These are phyloP conservation scores for Tricholoma bakamatsutake DNA, from an alignment of 768 basidiomycete genomes.

Conservation along the genomic window DNA sequence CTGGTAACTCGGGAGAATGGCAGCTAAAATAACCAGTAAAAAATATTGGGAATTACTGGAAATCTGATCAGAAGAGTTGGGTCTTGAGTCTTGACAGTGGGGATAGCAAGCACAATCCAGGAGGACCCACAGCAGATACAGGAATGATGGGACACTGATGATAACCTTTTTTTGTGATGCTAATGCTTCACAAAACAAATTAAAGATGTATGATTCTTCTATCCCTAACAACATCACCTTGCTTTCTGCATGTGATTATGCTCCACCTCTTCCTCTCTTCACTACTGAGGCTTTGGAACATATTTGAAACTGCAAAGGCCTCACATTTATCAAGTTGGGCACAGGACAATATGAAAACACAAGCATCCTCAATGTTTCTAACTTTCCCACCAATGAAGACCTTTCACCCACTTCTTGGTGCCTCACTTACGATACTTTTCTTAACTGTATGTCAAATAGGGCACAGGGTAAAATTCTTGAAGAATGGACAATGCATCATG, in stretches of 20 bases:
- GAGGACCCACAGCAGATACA: no score
- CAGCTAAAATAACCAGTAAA: no score
- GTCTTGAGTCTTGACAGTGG: no score
- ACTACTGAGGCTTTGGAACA: background rate
- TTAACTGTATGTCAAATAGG: background rate
- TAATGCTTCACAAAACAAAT: background rate
- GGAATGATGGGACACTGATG: no score
- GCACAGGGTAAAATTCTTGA: background rate
- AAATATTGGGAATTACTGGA: no score
- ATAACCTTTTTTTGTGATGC: background rate
- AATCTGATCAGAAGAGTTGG: no score
- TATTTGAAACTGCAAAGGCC: background rate
- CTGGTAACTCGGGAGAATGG: no score
- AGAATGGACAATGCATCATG: background rate
- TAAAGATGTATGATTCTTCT: background rate
- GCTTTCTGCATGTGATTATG: background rate
- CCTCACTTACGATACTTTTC: background rate
- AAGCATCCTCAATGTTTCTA: background rate
- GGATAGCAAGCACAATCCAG: no score
- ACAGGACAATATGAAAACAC: background rate
- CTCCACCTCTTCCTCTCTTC: conserved; percentile 1
- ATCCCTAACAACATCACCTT: background rate
- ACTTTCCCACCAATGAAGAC: background rate
- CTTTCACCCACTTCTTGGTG: background rate
- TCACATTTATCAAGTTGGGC: background rate